Evolutionary conservation across 2,329 filamentous ascomycete species (phyloP), one percentile per base, ranked within the genome.

Genomic region (Delphinella strobiligena): DNA sequence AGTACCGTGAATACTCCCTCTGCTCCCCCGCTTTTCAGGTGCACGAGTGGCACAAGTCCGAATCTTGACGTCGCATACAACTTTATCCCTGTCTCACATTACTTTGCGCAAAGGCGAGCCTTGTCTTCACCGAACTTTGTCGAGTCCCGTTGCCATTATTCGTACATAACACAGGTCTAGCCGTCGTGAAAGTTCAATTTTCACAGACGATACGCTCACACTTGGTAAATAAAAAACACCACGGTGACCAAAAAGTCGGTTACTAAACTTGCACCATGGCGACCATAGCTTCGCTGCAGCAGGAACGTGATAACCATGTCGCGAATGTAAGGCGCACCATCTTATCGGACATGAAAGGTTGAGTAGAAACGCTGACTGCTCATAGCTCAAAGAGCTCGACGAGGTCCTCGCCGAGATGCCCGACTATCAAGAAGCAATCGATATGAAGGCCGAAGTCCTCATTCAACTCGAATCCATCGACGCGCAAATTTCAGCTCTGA

Each of bases 391-490:
- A 54, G 78, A 84, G 29, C 78, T 94, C 44, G 67, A 79, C 53
- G 69, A 75, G 40, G 82, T 83, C 49, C 75, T 93, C 42, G 78
- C 81, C 60, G 78, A 82, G 60, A 84, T 91, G 54, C 80, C 87
- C 47, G 80, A 82, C 43, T 89, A 86, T 61, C 68, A 68, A 53
- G 86, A 89, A 61, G 77, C 93, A 54, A 72, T 80, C 54, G 75
- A 72, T 55, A 75, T 94, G 58, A 80, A 82, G 63, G 68, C 74
- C 59, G 86, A 93, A 70, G 76, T 94, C 64, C 74, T 85, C 69
- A 74, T 80, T 65, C 77, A 85, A 62, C 81, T 96, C 62, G 71
- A 74, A 59, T 74, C 87, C 51, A 76, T 86, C 62, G 76, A 88
- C 67, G 78, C 80, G 56, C 76, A 80, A 52, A 81, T 95, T 61